These are phyloP conservation scores for Acacia concinna DNA, from an alignment of 331 rosid genomes.

Conservation along the genomic window DNA sequence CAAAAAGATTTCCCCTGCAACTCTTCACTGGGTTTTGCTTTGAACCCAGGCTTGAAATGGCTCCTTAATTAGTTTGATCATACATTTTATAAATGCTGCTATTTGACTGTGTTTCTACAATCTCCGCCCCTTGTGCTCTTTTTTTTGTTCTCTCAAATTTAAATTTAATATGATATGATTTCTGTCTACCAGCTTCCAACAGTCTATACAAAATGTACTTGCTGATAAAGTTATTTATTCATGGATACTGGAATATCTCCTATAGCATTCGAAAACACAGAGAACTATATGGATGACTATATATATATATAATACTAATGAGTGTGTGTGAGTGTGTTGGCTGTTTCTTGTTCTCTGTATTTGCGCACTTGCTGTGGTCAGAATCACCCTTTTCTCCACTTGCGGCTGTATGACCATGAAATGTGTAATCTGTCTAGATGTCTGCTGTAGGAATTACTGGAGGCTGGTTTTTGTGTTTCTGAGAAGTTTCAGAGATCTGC, in stretches of 20 bases:
- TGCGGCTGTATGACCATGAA: background rate
- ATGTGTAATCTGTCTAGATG: background rate
- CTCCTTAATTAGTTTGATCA: slow-evolving; percentile 56
- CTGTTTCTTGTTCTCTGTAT: slow-evolving; percentile 5
- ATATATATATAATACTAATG: background rate
- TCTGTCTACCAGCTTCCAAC: slow-evolving; percentile 31
- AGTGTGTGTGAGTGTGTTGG: background rate
- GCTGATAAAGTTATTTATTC: slow-evolving; percentile 54
- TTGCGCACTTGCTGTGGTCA: background rate
- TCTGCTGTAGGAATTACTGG: background rate
- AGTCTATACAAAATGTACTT: slow-evolving; percentile 51
- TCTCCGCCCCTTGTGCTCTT: slow-evolving; percentile 38
- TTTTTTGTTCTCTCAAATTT: slow-evolving; percentile 26
- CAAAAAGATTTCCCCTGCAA: slow-evolving; percentile 82
- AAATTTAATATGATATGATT: slow-evolving; percentile 38
- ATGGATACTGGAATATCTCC: slow-evolving; percentile 55
- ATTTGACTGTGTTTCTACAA: slow-evolving; percentile 24
- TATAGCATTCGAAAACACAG: slow-evolving; percentile 50
- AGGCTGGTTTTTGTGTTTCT: background rate
- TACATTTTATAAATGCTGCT: slow-evolving; percentile 32
- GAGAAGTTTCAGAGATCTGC: background rate
- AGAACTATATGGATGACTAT: background rate
- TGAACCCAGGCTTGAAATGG: slow-evolving; percentile 80
- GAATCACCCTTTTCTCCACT: background rate
- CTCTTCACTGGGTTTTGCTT: slow-evolving; percentile 94